These are phyloP conservation scores for Candida pseudoglaebosa DNA, from an alignment of 805 yeast genomes.

Conservation along the genomic window DNA sequence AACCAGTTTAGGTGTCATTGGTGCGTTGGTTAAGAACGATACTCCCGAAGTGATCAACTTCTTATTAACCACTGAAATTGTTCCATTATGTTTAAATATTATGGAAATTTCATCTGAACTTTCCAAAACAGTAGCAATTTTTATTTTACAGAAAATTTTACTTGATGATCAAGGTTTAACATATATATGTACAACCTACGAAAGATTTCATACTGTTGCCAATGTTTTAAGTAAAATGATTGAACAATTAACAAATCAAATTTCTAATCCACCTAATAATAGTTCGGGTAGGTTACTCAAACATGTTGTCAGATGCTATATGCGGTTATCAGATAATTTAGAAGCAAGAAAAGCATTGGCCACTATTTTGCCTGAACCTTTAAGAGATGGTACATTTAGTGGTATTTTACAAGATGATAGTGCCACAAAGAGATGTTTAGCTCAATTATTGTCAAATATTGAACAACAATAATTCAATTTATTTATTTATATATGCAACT, in stretches of 20 bases:
- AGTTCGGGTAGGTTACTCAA: conserved; percentile 78
- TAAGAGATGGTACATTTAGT: conserved; percentile 83
- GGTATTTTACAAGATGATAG: conserved; percentile 77
- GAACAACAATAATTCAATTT: conserved; percentile 21
- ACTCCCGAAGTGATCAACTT: conserved; percentile 93
- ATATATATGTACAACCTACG: conserved; percentile 93
- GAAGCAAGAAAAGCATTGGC: conserved; percentile 88
- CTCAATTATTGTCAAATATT: conserved; percentile 72
- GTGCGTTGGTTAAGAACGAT: conserved; percentile 94
- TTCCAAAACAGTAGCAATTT: conserved; percentile 93
- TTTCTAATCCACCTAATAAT: conserved; percentile 50
- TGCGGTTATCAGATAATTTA: conserved; percentile 82
- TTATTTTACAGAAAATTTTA: conserved; percentile 88
- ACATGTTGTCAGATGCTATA: conserved; percentile 91
- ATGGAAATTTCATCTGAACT: conserved; percentile 95
- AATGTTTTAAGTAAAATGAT: conserved; percentile 86
- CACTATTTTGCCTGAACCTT: conserved; percentile 78
- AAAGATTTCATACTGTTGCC: conserved; percentile 90
- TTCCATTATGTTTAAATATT: conserved; percentile 88
- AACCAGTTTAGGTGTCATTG: conserved; percentile 93
- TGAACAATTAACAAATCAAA: conserved; percentile 54
- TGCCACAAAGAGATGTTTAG: conserved; percentile 81
- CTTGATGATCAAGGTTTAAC: conserved; percentile 88
- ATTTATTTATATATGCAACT: too few species aligned
- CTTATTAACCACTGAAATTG: conserved; percentile 90